Evolutionary conservation across 768 basidiomycete genomes (phyloP).

Genomic region (Chlorophyllum brunneum): DNA sequence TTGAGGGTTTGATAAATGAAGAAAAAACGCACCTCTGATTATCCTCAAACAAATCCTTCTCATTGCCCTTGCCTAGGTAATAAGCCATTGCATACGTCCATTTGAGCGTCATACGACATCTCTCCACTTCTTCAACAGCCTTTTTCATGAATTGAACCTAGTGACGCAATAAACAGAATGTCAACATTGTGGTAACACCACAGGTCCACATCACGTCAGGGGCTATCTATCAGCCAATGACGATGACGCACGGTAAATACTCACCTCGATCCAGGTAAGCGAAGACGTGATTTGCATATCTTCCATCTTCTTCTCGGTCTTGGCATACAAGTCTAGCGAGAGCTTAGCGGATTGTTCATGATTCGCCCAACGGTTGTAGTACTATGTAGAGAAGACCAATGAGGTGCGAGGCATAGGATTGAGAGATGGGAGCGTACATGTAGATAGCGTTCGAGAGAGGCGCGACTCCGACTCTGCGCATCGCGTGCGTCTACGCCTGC

Average conservation of each 20-base stretch:
- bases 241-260: neutral
- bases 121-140: constrained; percentile 88
- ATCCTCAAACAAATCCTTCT: constrained; percentile 95
- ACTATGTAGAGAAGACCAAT: constrained; percentile 43
- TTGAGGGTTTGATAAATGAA: neutral
- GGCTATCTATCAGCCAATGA: too few species aligned
- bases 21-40: constrained; percentile 74
- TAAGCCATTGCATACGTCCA: constrained; percentile 99
- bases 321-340: constrained; percentile 84
- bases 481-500: constrained; percentile 84
- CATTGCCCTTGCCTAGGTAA: constrained; percentile 85
- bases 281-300: constrained; percentile 94
- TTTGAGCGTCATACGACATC: constrained; percentile 92
- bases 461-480: constrained; percentile 84
- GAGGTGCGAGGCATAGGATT: neutral
- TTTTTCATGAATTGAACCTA: constrained; percentile 92
- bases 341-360: constrained; percentile 99
- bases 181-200: neutral
- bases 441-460: constrained; percentile 91
- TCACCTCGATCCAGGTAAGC: constrained; percentile 92
- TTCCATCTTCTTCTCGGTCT: constrained; percentile 99
- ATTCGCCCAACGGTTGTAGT: constrained; percentile 99
- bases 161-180: neutral
- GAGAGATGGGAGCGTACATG: constrained; percentile 57
- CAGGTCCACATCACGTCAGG: neutral